These are phyloP conservation scores for Oryza longistaminata DNA, from an alignment of 176 grass and related monocot species.

Conservation along the genomic window DNA sequence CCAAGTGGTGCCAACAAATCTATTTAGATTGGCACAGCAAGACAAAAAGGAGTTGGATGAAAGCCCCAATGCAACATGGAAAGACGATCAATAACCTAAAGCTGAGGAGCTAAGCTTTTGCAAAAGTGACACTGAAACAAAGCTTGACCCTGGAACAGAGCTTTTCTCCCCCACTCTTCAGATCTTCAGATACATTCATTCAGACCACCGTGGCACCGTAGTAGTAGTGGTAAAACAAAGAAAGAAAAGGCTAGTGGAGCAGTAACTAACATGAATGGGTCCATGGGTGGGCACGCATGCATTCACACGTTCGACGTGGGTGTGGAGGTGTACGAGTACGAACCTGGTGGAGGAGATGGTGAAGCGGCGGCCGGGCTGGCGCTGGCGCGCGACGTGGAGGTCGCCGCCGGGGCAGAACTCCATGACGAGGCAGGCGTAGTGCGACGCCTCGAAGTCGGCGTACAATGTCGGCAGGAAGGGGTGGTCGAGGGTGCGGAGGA, in stretches of 20 bases:
- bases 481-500: slow-evolving; percentile 76
- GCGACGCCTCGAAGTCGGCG: slow-evolving; percentile 80
- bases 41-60: slow-evolving; percentile 35
- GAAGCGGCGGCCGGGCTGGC: slow-evolving; percentile 69
- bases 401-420: slow-evolving; percentile 94
- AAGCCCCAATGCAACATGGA: slow-evolving; percentile 38
- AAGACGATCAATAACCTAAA: slow-evolving; percentile 43
- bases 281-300: neutral
- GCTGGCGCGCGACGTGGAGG: slow-evolving; percentile 77
- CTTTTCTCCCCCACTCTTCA: slow-evolving; percentile 5
- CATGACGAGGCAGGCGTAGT: slow-evolving; percentile 94
- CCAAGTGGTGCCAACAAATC: slow-evolving; percentile 39
- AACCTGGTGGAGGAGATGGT: slow-evolving; percentile 61
- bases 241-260: neutral
- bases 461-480: slow-evolving; percentile 90
- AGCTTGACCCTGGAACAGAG: slow-evolving; percentile 48
- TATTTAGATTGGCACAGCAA: slow-evolving; percentile 33
- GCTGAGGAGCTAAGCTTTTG: slow-evolving; percentile 28
- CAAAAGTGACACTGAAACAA: slow-evolving; percentile 47
- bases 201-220: neutral
- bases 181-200: neutral
- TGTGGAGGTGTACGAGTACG: too few relatives aligned
- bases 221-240: neutral
- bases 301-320: neutral
- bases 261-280: neutral